Conservation (phyloP, 2,329 filamentous ascomycete species). For the Xylaria sp. region DNA sequence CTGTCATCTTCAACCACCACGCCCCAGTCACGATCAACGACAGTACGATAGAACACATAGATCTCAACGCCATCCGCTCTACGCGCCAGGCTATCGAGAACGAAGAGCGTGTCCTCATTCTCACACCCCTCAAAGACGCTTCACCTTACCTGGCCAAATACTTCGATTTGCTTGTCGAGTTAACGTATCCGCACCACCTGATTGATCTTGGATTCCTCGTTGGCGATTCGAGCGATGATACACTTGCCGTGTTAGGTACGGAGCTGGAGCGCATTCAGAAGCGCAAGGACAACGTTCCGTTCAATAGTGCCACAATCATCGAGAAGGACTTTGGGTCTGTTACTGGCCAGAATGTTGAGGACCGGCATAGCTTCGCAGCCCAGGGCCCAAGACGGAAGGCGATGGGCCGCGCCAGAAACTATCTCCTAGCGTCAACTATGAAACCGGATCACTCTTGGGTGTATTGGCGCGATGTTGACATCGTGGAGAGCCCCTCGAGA, state of each 20-base stretch:
- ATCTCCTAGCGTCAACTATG: conserved; percentile 82
- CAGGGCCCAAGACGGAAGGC: conserved; percentile 91
- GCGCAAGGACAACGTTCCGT: conserved; percentile 80
- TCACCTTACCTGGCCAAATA: conserved; percentile 84
- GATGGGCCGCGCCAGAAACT: conserved; percentile 92
- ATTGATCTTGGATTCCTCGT: conserved; percentile 97
- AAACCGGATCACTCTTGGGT: conserved; percentile 98
- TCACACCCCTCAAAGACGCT: conserved; percentile 93
- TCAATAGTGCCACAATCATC: conserved; percentile 84
- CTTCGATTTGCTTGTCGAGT: conserved; percentile 88
- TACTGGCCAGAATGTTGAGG: conserved; percentile 80
- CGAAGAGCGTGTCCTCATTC: conserved; percentile 86
- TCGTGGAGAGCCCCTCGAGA: conserved; percentile 84
- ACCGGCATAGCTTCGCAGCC: conserved; percentile 85
- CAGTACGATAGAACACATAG: conserved; percentile 78
- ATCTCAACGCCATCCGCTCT: conserved; percentile 87
- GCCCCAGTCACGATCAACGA: conserved; percentile 86
- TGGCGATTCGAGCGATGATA: conserved; percentile 91
- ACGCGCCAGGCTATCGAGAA: conserved; percentile 81
- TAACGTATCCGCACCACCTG: conserved; percentile 93
- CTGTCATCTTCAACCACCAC: conserved; percentile 96
- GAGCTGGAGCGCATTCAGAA: conserved; percentile 91
- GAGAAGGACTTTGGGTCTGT: conserved; percentile 89
- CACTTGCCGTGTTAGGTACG: conserved; percentile 82
- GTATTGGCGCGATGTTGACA: conserved; percentile 98